Evolutionary conservation across 148 eudicot genomes (phyloP), one percentile per base, ranked within the genome.

Genomic region (Limonium bicolor): DNA sequence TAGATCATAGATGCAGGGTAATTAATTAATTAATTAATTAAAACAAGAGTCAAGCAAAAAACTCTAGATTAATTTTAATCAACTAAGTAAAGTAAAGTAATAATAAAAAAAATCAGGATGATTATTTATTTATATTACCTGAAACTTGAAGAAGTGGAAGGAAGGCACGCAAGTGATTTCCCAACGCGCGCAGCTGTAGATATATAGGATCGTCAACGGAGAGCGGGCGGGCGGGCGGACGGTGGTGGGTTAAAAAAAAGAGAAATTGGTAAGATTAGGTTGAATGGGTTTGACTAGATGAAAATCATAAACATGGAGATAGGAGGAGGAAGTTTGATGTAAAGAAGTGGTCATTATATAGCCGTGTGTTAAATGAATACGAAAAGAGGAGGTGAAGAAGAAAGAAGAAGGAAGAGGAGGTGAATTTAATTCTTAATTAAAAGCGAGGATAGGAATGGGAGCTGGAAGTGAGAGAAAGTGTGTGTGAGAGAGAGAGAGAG

Each of bases 331-430:
- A 28, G 27, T 51, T 42, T 66, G 62, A 67, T 61, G 59, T 56
- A 59, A 62, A 58, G n/a, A n/a, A n/a, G n/a, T n/a, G 49, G 55
- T 48, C 60, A 62, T 67, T 67, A 62, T 67, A 67, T 66, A 60
- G 58, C 21, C 36, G 48, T 9, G 48, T 13, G 48, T 22, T 22
- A 30, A 25, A 23, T 6, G 29, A 3, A 20, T 19, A 4, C 2
- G 50, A 45, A 28, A 8, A 31, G 40, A 23, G 41, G 35, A 20
- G 15, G 11, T 14, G 4, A 27, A 38, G 48, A 20, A 23, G 19
- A 34, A 15, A 55, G 26, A 17, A 19, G 39, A 7, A 15, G 14
- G 17, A 24, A 9, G 15, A 49, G 17, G 29, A 36, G 44, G 51
- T 47, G 57, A 56, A 56, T 37, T 37, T 62, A 62, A 42, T 52